Evolutionary conservation across 1,139 yeast genomes (phyloP), one percentile per base, ranked within the genome.

Genomic region (Blastobotrys aristatus): DNA sequence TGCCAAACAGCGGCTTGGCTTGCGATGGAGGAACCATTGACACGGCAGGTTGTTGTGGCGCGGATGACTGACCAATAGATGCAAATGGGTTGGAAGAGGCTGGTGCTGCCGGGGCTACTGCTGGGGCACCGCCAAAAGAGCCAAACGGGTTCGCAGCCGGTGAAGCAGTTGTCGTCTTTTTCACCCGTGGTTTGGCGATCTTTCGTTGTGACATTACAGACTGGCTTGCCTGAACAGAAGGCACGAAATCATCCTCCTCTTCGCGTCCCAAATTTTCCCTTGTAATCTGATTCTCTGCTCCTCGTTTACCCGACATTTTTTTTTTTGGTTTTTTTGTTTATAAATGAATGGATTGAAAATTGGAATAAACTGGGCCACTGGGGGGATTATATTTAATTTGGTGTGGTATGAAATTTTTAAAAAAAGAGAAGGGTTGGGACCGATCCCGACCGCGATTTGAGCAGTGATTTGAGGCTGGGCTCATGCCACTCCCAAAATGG

Each of bases 201-300:
- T 81, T 84, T 61, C 97, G 73, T 48, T 68, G 75, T 10, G 92
- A 77, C 75, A 88, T 67, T 4, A 79, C 80, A 3, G 74, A 79
- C 1, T 77, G 73, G 5, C 84, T 73, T 0, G 96, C 95, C 42
- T 60, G 56, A 10, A 36, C 48, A 21, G 56, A 58, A 30, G 71
- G 71, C n/a, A 53, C 61, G 24, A 62, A 60, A 16, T 62, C 61
- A 3, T 53, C 62, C 26, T 67, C 76, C 14, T 70, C 77, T 14
- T 50, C 52, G 22, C 33, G 14, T 4, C 37, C 42, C 16, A 16
- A 16, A 24, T 27, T 29, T 31, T 43, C 46, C 11, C 43, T 24
- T 13, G 47, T 44, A 30, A 50, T 39, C 29, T 52, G 53, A 22
- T 43, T 26, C 29, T 21, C 22, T 11, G 52, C 52, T n/a, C 44